Evolutionary conservation across 805 yeast species (phyloP).

Genomic region (Wickerhamiella azymoides): DNA sequence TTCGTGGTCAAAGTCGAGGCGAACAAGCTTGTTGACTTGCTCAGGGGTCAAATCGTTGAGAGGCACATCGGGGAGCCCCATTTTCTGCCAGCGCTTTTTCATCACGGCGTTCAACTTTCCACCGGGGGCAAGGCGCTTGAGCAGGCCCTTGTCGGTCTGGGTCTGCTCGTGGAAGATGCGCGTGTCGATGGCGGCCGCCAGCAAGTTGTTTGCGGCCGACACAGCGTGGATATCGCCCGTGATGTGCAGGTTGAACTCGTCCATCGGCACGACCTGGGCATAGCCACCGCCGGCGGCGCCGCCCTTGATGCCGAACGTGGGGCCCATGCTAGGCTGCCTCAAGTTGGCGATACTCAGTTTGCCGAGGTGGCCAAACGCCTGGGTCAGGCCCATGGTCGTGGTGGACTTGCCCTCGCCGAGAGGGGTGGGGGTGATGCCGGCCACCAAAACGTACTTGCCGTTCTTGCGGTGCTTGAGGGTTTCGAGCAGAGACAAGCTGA

Average conservation of each 20-base stretch:
- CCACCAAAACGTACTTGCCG: constrained; percentile 82
- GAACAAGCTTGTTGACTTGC: constrained; percentile 60
- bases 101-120: constrained; percentile 73
- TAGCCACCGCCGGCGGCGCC: constrained; percentile 99
- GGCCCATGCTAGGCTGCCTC: constrained; percentile 98
- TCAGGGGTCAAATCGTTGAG: constrained; percentile 55
- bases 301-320: constrained; percentile 96
- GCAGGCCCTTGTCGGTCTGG: constrained; percentile 67
- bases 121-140: constrained; percentile 70
- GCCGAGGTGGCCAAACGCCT: constrained; percentile 78
- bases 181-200: constrained; percentile 94
- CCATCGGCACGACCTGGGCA: constrained; percentile 97
- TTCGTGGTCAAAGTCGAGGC: constrained; percentile 77
- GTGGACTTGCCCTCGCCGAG: constrained; percentile 97
- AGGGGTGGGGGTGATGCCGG: constrained; percentile 97
- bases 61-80: constrained; percentile 68
- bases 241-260: constrained; percentile 92
- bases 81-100: constrained; percentile 58
- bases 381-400: constrained; percentile 89
- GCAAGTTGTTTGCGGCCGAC: constrained; percentile 79
- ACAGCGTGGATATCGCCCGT: constrained; percentile 98
- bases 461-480: constrained; percentile 51
- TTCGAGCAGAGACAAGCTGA: constrained; percentile 53
- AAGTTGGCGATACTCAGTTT: constrained; percentile 82
- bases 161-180: constrained; percentile 91